A percentile compares a stretch with the other conserved stretches of the same genome.
These are phyloP conservation scores for Wallacemonas sp. DNA, from an alignment of 208 protist genomes.

Conservation along the genomic window DNA sequence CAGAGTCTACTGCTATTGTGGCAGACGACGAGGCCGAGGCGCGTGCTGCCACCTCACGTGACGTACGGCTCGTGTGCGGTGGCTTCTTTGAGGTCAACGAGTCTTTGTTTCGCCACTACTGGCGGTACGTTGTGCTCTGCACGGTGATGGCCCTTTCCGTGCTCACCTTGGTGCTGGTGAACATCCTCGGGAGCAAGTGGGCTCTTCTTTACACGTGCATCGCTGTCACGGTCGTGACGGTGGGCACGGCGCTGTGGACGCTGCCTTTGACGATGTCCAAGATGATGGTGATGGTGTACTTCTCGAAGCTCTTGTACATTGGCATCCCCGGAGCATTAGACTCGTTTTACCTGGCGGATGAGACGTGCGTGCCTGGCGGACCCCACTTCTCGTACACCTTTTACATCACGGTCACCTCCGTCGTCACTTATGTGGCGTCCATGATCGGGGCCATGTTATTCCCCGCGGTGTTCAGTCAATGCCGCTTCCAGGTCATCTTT, in stretches of 20 bases:
- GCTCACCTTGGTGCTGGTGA: slow-evolving; percentile 38
- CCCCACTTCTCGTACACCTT: slow-evolving; percentile 69
- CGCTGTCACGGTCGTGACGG: slow-evolving; percentile 31
- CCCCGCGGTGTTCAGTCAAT: slow-evolving; percentile 53
- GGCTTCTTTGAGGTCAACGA: slow-evolving; percentile 60
- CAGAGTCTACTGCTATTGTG: background rate
- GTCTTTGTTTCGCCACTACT: slow-evolving; percentile 42
- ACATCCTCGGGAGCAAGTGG: slow-evolving; percentile 30
- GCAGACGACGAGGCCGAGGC: background rate
- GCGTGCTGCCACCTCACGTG: slow-evolving; percentile 19
- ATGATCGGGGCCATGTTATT: slow-evolving; percentile 58
- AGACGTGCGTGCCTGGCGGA: slow-evolving; percentile 40
- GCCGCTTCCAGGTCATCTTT: slow-evolving; percentile 52
- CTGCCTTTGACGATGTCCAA: slow-evolving; percentile 62
- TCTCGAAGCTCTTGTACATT: slow-evolving; percentile 46
- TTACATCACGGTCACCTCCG: slow-evolving; percentile 49
- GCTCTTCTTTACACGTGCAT: slow-evolving; percentile 35
- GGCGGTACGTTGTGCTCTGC: slow-evolving; percentile 48
- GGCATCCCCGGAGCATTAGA: slow-evolving; percentile 57
- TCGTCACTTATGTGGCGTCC: slow-evolving; percentile 49
- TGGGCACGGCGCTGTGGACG: slow-evolving; percentile 40
- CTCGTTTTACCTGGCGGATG: slow-evolving; percentile 50
- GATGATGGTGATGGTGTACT: slow-evolving; percentile 62
- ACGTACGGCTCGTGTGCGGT: background rate
- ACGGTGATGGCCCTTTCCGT: slow-evolving; percentile 36